Base-by-base conservation (phyloP, 2,329 filamentous ascomycete species). In the Bertia moriformis region DNA sequence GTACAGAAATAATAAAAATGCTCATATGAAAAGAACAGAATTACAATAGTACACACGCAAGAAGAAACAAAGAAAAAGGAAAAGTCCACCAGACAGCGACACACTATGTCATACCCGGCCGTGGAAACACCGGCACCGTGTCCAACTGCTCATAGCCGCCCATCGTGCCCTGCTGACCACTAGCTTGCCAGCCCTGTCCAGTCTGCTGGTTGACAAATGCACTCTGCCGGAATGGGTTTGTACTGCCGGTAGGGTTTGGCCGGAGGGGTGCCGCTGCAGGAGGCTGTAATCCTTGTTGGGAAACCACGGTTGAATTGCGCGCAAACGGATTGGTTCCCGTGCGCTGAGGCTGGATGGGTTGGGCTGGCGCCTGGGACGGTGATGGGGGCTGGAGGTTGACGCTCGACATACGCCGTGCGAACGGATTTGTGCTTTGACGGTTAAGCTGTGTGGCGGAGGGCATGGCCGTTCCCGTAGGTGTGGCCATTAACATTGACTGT, bases 261-360 rank as follows among this genome's bases (percentile, higher is more conserved):
- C 32, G 32, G 7, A 35, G 17, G 15, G 32, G 32, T 35, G 32
- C 32, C 15, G 32, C 15, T 13, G 10, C 10, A 14, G 32, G 32
- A 17, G 32, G 32, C 15, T 35, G 32, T n/a, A n/a, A n/a, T n/a
- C 24, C 24, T n/a, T 29, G 24, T 29, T 38, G 39, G 14, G 29
- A 17, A 10, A 15, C 10, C 12, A 35, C 15, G 7, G 61, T 52
- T 39, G 42, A 47, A 37, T 61, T 65, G 19, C 73, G 67, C 17
- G 74, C 69, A 49, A 81, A 82, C 0, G 77, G 77, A 47, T 82
- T 82, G 1, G 76, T 80, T 38, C 75, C 75, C 15, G 71, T 66
- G 13, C 69, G 59, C 48, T 69, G 67, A 51, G 15, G 65, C 58
- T 52, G 61, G 53, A 7, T 45, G 41, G 39, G 38, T 50, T 44